Conservation (phyloP, 2,329 filamentous ascomycete species). For the Dendrostoma leiphaemia region DNA sequence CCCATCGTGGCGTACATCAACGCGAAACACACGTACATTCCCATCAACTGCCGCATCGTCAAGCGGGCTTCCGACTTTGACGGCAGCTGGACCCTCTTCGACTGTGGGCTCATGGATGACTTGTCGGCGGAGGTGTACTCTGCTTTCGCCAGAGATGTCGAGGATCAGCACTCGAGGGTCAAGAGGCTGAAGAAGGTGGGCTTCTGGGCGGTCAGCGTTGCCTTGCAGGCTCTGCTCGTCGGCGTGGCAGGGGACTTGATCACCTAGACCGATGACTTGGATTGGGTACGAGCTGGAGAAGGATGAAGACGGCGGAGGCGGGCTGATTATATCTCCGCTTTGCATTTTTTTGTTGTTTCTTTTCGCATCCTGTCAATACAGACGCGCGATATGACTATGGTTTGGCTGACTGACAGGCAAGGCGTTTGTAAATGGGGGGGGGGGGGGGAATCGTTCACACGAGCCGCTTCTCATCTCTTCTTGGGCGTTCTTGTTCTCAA, state of each 20-base stretch:
- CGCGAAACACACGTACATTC: conserved; percentile 90
- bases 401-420: not conserved
- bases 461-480: not conserved
- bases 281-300: not conserved
- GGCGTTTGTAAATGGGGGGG: not conserved
- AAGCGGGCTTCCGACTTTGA: conserved; percentile 89
- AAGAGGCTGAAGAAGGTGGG: conserved; percentile 88
- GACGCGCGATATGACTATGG: not conserved
- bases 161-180: conserved; percentile 82
- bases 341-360: too few relatives aligned
- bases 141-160: conserved; percentile 88
- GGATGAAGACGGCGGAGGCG: too few relatives aligned
- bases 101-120: conserved; percentile 92
- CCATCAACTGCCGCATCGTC: conserved; percentile 89
- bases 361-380: not conserved
- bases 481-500: not conserved
- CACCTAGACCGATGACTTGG: conserved; percentile 16
- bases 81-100: conserved; percentile 91
- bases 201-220: conserved; percentile 90
- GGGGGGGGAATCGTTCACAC: not conserved
- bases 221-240: conserved; percentile 90
- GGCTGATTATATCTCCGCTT: too few relatives aligned
- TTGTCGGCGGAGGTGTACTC: conserved; percentile 90
- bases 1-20: conserved; percentile 99
- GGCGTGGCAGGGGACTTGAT: conserved; percentile 84